Percentiles rank a stretch among this genome's conserved stretches.
phyloP scores from a whole-genome alignment of 2,329 filamentous ascomycete genomes.

The Cryphonectria radicalis region DNA sequence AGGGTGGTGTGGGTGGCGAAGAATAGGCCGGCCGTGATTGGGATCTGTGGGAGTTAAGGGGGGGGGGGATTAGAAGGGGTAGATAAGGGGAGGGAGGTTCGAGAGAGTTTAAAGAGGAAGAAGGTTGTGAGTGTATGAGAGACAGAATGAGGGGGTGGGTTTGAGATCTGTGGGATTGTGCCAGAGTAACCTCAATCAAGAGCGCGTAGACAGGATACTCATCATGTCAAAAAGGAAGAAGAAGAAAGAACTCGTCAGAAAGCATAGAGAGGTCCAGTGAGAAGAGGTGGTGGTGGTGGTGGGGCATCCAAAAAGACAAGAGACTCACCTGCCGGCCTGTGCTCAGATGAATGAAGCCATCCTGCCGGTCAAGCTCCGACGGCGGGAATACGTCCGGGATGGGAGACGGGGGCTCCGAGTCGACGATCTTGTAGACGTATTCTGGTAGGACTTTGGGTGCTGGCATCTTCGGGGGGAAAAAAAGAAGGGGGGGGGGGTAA shows the following conservation, averaged over 20 bases:
- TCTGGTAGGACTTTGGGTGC: slow-evolving; percentile 41
- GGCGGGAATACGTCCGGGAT: slow-evolving; percentile 59
- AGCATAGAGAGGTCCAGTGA: neutral
- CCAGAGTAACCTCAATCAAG: too few relatives aligned
- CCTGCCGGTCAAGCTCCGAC: slow-evolving; percentile 62
- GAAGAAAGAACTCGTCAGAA: neutral
- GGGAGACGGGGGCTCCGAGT: slow-evolving; percentile 54
- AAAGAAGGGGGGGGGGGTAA: neutral
- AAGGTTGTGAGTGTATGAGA: too few relatives aligned
- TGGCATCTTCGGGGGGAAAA: slow-evolving; percentile 24
- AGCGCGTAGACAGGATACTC: too few relatives aligned
- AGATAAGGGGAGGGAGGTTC: neutral
- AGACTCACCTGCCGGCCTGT: slow-evolving; percentile 55
- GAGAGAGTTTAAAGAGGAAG: too few relatives aligned
- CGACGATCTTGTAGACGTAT: slow-evolving; percentile 66
- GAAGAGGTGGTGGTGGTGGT: neutral
- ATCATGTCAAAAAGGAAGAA: neutral
- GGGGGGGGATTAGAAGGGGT: neutral
- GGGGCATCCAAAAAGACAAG: neutral
- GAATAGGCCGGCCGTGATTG: slow-evolving; percentile 50
- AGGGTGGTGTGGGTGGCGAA: slow-evolving; percentile 46
- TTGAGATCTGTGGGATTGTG: too few relatives aligned
- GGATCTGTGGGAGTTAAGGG: slow-evolving; percentile 41
- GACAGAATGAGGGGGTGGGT: too few relatives aligned
- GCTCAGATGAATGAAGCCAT: slow-evolving; percentile 67